Conservation (phyloP, 768 basidiomycete genomes). For the Zangia roseola region DNA sequence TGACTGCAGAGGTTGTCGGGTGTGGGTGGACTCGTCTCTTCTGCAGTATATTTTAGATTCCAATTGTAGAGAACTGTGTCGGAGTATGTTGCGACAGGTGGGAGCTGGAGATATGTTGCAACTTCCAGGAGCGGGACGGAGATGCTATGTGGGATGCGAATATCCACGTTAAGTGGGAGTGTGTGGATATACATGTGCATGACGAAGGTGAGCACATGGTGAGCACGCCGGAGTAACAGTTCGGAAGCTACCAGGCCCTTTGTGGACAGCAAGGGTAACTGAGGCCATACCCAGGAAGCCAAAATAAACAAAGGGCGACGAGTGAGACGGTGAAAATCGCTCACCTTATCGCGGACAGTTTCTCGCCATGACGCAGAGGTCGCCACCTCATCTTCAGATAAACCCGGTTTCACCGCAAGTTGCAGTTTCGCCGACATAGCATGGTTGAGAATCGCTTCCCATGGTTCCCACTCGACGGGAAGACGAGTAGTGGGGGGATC, state of each 20-base stretch:
- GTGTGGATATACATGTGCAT: slow-evolving; percentile 80
- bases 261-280: slow-evolving; percentile 58
- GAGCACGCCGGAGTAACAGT: slow-evolving; percentile 63
- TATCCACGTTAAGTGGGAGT: slow-evolving; percentile 45
- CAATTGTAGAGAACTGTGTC: slow-evolving; percentile 93
- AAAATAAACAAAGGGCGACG: neutral
- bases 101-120: slow-evolving; percentile 68
- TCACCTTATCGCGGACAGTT: slow-evolving; percentile 47
- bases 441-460: slow-evolving; percentile 63
- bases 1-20: slow-evolving; percentile 61
- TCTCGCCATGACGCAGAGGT: slow-evolving; percentile 54
- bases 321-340: slow-evolving; percentile 1
- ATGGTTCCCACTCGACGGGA: slow-evolving; percentile 60
- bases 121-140: slow-evolving; percentile 75
- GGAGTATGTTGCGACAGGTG: slow-evolving; percentile 87
- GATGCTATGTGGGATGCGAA: slow-evolving; percentile 67
- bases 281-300: neutral
- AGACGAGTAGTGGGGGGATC: slow-evolving; percentile 65
- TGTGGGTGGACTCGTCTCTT: slow-evolving; percentile 33
- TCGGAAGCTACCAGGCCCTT: slow-evolving; percentile 48
- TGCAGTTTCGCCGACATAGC: slow-evolving; percentile 51
- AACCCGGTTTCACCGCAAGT: slow-evolving; percentile 47
- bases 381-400: slow-evolving; percentile 36
- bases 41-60: slow-evolving; percentile 35
- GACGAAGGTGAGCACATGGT: slow-evolving; percentile 70